phyloP scores from a whole-genome alignment of 805 yeast species.

The Starmerella bacillaris region DNA sequence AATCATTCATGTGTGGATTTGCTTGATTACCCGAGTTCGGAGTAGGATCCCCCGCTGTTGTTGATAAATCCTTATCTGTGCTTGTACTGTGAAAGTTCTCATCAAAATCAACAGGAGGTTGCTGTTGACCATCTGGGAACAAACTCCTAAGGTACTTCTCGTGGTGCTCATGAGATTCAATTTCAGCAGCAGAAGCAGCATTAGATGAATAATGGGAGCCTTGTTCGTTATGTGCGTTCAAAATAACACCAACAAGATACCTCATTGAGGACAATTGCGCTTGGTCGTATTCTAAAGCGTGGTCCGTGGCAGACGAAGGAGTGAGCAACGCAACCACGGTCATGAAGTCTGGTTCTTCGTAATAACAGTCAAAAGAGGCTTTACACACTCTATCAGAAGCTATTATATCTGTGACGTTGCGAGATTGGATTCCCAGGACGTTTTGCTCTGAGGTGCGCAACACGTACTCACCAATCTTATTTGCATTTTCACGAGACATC shows the following conservation, averaged over 20 bases:
- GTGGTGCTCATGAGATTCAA: constrained; percentile 1
- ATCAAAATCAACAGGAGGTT: not conserved
- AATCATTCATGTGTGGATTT: constrained; percentile 9
- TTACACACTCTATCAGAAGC: constrained; percentile 5
- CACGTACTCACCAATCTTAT: constrained; percentile 10
- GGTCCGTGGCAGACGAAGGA: not conserved
- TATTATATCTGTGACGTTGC: constrained; percentile 7
- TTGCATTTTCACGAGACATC: constrained; percentile 10
- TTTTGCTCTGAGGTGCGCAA: constrained; percentile 9
- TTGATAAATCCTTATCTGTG: not conserved
- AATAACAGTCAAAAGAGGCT: constrained; percentile 14
- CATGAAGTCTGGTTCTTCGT: constrained; percentile 12
- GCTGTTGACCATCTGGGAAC: constrained; percentile 1
- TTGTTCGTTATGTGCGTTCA: not conserved
- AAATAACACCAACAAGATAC: constrained; percentile 10
- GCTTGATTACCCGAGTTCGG: constrained; percentile 1
- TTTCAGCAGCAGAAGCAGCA: not conserved
- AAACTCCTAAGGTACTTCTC: constrained; percentile 1
- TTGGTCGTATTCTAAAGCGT: constrained; percentile 9
- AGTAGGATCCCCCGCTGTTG: not conserved
- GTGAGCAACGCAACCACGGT: constrained; percentile 13
- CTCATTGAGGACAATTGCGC: constrained; percentile 15
- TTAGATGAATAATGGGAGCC: not conserved
- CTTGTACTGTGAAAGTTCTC: not conserved
- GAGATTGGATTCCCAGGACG: constrained; percentile 9